phyloP scores from a whole-genome alignment of 2,329 filamentous ascomycete genomes.

The Metarhizium sp. region DNA sequence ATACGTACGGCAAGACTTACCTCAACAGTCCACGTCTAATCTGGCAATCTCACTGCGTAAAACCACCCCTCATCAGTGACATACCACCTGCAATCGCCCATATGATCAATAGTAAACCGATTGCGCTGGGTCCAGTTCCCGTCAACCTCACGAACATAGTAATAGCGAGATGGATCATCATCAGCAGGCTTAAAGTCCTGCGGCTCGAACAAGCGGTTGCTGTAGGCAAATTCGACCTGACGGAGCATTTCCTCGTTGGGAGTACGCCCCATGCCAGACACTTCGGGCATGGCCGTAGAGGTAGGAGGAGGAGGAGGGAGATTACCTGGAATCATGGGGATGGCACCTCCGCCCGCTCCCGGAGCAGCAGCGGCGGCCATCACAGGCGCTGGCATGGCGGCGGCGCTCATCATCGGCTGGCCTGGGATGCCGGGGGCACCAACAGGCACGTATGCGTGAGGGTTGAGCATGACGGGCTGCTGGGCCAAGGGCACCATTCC shows the following conservation, averaged over 20 bases:
- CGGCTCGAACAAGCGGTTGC: constrained; percentile 42
- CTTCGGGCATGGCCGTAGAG: constrained; percentile 28
- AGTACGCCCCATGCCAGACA: constrained; percentile 43
- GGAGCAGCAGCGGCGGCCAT: constrained; percentile 12
- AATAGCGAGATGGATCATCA: constrained; percentile 49
- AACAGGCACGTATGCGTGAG: constrained; percentile 15
- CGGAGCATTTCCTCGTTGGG: constrained; percentile 35
- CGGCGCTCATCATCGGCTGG: constrained; percentile 21
- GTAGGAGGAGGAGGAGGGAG: background rate
- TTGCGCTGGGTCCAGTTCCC: constrained; percentile 50
- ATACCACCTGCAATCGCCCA: constrained; percentile 50
- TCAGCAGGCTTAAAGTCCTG: constrained; percentile 57
- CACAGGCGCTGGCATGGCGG: constrained; percentile 14
- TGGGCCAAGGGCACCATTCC: constrained; percentile 8
- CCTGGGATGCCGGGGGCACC: constrained; percentile 12
- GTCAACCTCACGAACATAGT: constrained; percentile 52
- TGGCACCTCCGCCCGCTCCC: constrained; percentile 9
- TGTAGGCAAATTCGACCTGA: constrained; percentile 38
- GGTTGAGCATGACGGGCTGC: constrained; percentile 24
- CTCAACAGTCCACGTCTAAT: constrained; percentile 11
- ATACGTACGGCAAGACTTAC: background rate
- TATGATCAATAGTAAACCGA: constrained; percentile 50
- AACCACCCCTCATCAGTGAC: constrained; percentile 47
- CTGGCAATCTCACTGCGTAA: constrained; percentile 47
- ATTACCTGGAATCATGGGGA: constrained; percentile 33